Conservation (phyloP, 306 rosid species). For the Dalbergia cultrata region DNA sequence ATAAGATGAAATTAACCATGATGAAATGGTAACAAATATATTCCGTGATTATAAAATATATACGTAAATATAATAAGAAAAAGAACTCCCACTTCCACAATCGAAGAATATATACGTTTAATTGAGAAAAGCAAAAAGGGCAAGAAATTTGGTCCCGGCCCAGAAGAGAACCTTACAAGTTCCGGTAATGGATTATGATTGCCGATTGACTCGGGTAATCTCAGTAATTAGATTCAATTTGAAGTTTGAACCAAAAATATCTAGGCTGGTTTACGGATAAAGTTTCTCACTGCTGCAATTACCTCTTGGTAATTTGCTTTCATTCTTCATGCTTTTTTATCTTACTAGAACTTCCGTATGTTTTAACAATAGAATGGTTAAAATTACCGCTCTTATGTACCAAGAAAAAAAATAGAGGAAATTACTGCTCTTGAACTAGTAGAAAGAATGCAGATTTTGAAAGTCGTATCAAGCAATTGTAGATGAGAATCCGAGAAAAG, state of each 20-base stretch:
- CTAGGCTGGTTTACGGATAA: background rate
- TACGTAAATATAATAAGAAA: no score
- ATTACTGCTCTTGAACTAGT: background rate
- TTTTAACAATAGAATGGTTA: background rate
- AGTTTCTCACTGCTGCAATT: background rate
- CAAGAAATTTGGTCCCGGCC: constrained; percentile 27
- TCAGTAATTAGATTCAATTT: constrained; percentile 20
- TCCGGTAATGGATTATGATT: background rate
- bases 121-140: constrained; percentile 1
- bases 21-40: no score
- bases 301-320: background rate
- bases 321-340: background rate
- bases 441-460: background rate
- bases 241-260: constrained; percentile 39
- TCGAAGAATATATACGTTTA: constrained; percentile 33
- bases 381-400: no score
- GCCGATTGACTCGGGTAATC: background rate
- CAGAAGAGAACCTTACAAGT: constrained; percentile 27
- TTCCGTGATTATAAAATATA: no score
- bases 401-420: no score
- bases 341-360: background rate
- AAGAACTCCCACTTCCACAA: background rate
- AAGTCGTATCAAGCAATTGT: background rate
- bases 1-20: no score
- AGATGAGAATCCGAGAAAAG: background rate